Conservation (phyloP, 106 monocot genomes). For the Phalaenopsis aphrodite region DNA sequence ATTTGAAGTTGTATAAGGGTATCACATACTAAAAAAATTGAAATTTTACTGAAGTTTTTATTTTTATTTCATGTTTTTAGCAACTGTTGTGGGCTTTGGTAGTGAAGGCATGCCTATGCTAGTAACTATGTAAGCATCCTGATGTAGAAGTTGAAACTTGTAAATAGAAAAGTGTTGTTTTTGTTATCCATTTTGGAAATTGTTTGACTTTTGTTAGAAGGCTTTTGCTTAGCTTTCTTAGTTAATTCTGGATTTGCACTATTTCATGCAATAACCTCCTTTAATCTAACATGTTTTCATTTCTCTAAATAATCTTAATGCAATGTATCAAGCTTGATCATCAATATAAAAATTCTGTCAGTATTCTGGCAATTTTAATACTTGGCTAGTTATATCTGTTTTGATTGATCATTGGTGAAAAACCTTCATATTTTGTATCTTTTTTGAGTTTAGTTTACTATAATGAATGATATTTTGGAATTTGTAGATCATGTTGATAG, state of each 20-base stretch:
- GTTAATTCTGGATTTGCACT: too few species aligned
- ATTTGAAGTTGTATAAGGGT: neutral
- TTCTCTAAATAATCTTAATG: neutral
- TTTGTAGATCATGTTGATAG: slow-evolving; percentile 77
- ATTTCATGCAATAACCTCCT: neutral
- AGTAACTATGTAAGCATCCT: neutral
- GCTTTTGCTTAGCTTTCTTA: neutral
- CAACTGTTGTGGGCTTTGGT: neutral
- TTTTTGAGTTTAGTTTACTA: neutral
- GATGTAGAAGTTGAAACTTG: neutral
- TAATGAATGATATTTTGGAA: slow-evolving; percentile 1
- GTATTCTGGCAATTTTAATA: neutral
- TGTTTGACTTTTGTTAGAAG: neutral
- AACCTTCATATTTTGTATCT: neutral
- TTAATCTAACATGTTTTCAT: neutral
- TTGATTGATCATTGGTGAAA: neutral
- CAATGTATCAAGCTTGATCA: neutral
- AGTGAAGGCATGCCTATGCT: neutral
- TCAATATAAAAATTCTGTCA: neutral
- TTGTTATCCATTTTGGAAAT: too few species aligned
- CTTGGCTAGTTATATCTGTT: neutral
- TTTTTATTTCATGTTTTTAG: neutral
- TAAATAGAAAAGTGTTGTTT: neutral
- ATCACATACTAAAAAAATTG: neutral
- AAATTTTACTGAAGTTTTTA: neutral